phyloP scores from a whole-genome alignment of 306 rosid species.

The Malus fusca region DNA sequence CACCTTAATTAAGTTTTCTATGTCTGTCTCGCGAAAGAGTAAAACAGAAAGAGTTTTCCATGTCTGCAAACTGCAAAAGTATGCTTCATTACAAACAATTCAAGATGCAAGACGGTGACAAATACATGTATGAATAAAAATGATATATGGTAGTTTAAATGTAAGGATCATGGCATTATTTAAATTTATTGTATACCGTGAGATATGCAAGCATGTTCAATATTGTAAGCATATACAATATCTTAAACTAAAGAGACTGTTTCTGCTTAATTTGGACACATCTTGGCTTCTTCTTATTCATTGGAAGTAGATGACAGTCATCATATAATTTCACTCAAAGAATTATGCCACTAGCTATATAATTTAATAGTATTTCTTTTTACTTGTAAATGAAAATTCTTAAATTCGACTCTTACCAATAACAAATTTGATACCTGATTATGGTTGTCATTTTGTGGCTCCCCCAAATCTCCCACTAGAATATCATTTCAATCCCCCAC shows the following conservation, averaged over 20 bases:
- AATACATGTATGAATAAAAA: background rate
- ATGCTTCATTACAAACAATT: background rate
- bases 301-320: background rate
- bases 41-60: background rate
- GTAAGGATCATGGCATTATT: constrained; percentile 18
- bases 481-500: too few species aligned
- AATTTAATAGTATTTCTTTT: too few species aligned
- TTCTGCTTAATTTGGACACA: background rate
- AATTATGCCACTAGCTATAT: background rate
- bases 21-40: background rate
- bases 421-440: too few species aligned
- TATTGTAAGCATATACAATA: background rate
- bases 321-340: background rate
- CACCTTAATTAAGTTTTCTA: background rate
- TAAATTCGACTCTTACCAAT: too few species aligned
- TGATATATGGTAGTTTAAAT: constrained; percentile 20
- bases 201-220: background rate
- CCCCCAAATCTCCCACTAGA: background rate
- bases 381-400: too few species aligned
- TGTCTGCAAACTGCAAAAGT: background rate
- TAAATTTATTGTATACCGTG: background rate
- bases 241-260: background rate
- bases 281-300: background rate
- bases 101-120: background rate
- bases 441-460: background rate